Evolutionary conservation across 768 basidiomycete species (phyloP).

Genomic region (Russula sp.): DNA sequence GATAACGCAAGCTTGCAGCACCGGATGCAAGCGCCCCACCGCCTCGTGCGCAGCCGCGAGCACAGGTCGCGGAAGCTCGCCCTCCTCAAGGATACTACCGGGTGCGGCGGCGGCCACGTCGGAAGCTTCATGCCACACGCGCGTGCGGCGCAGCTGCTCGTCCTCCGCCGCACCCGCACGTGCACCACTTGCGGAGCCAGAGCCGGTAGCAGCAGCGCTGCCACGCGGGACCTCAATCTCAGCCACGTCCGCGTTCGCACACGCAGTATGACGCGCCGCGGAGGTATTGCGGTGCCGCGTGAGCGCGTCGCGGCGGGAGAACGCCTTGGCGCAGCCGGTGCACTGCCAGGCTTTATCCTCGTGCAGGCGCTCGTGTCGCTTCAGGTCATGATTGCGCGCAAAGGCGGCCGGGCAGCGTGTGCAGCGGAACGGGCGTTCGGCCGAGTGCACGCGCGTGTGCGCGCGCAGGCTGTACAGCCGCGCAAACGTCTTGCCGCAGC

Average conservation of each 20-base stretch:
- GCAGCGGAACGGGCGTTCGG: constrained; percentile 61
- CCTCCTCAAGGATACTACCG: constrained; percentile 17
- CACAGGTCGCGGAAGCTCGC: constrained; percentile 17
- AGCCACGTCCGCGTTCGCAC: constrained; percentile 47
- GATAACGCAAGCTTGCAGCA: constrained; percentile 17
- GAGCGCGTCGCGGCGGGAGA: constrained; percentile 72
- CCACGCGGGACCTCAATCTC: constrained; percentile 41
- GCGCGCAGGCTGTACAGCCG: constrained; percentile 62
- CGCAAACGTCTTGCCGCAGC: constrained; percentile 63
- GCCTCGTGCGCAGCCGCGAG: constrained; percentile 18
- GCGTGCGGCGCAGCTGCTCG: constrained; percentile 46
- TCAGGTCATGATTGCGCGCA: constrained; percentile 71
- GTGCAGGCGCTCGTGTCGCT: constrained; percentile 67
- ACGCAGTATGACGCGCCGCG: constrained; percentile 40
- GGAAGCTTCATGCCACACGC: constrained; percentile 58
- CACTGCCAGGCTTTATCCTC: constrained; percentile 70
- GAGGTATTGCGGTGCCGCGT: constrained; percentile 66
- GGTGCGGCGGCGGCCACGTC: constrained; percentile 21
- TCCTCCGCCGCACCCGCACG: constrained; percentile 32
- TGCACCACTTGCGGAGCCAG: constrained; percentile 30
- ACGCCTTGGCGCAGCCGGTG: constrained; percentile 63
- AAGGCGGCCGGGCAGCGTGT: constrained; percentile 64
- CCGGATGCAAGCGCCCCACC: constrained; percentile 16
- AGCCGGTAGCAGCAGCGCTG: no score
- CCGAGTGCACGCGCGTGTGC: constrained; percentile 61